phyloP scores from a whole-genome alignment of 768 basidiomycete species.

The Calocera cornea region DNA sequence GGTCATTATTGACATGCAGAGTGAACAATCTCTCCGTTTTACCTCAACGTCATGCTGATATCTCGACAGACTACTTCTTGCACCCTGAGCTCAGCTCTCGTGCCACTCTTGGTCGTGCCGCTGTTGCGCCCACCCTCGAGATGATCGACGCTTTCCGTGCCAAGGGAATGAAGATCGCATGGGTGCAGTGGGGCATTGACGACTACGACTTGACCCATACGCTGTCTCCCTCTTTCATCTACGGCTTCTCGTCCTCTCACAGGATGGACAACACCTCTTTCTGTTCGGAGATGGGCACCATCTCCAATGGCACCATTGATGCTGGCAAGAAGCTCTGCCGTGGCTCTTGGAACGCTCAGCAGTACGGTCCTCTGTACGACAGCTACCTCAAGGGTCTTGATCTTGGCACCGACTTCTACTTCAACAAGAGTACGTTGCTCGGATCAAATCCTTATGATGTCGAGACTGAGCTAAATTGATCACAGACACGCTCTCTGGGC shows the following conservation, averaged over 20 bases:
- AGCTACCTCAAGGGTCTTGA: background rate
- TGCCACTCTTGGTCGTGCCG: constrained; percentile 37
- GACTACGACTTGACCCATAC: background rate
- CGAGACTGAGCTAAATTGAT: too few species aligned
- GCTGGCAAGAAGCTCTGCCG: background rate
- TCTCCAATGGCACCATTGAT: background rate
- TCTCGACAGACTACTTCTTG: constrained; percentile 43
- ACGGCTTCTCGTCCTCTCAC: background rate
- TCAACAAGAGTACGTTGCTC: background rate
- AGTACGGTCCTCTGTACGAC: background rate
- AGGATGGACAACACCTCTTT: background rate
- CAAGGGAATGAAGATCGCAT: constrained; percentile 43
- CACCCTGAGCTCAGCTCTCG: constrained; percentile 46
- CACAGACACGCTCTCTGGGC: background rate
- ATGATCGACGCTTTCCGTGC: constrained; percentile 38
- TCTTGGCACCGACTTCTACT: background rate
- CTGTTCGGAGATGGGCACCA: background rate
- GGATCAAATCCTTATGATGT: too few species aligned
- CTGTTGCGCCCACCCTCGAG: constrained; percentile 43
- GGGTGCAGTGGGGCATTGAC: constrained; percentile 35
- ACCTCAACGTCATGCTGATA: constrained; percentile 17
- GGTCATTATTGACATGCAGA: constrained; percentile 62
- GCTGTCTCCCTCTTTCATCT: background rate
- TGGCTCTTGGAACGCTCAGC: background rate
- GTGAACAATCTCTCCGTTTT: constrained; percentile 30